These are phyloP conservation scores for Boletellus sp. DNA, from an alignment of 768 basidiomycete species.

Conservation along the genomic window DNA sequence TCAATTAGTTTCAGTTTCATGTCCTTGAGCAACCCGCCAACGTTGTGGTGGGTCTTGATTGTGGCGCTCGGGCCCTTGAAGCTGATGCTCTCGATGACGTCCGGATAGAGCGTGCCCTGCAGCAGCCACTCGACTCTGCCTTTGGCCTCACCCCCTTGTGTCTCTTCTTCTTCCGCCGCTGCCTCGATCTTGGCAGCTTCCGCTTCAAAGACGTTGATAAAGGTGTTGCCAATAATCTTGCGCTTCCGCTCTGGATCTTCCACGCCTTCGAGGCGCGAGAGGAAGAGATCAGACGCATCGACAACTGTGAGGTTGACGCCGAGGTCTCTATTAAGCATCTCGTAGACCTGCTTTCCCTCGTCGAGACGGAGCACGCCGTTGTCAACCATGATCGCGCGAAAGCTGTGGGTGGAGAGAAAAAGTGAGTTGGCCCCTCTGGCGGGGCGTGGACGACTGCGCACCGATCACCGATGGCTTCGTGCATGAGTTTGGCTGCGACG, in stretches of 20 bases:
- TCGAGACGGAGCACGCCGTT: slow-evolving; percentile 94
- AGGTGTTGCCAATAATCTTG: slow-evolving; percentile 98
- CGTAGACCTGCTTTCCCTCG: slow-evolving; percentile 86
- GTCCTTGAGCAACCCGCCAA: slow-evolving; percentile 91
- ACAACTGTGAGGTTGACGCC: slow-evolving; percentile 96
- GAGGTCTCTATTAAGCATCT: slow-evolving; percentile 89
- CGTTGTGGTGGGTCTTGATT: slow-evolving; percentile 99
- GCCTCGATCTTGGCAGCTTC: slow-evolving; percentile 89
- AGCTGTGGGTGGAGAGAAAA: slow-evolving; percentile 44
- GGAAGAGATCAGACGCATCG: slow-evolving; percentile 92
- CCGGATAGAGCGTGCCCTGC: slow-evolving; percentile 97
- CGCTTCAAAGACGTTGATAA: slow-evolving; percentile 96
- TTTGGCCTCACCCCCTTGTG: slow-evolving; percentile 63
- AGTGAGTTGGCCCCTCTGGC: not conserved
- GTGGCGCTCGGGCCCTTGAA: slow-evolving; percentile 99
- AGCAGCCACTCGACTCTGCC: slow-evolving; percentile 96
- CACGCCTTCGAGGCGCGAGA: slow-evolving; percentile 81
- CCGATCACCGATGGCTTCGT: slow-evolving; percentile 98
- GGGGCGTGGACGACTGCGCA: slow-evolving; percentile 30
- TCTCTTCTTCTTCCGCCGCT: slow-evolving; percentile 71
- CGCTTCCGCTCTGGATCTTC: slow-evolving; percentile 97
- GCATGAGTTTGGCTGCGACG: slow-evolving; percentile 98
- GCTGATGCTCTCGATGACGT: slow-evolving; percentile 98
- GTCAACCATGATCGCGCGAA: slow-evolving; percentile 99
- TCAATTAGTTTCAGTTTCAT: slow-evolving; percentile 99